phyloP scores from a whole-genome alignment of 768 basidiomycete species.

The Crucibulum laeve region DNA sequence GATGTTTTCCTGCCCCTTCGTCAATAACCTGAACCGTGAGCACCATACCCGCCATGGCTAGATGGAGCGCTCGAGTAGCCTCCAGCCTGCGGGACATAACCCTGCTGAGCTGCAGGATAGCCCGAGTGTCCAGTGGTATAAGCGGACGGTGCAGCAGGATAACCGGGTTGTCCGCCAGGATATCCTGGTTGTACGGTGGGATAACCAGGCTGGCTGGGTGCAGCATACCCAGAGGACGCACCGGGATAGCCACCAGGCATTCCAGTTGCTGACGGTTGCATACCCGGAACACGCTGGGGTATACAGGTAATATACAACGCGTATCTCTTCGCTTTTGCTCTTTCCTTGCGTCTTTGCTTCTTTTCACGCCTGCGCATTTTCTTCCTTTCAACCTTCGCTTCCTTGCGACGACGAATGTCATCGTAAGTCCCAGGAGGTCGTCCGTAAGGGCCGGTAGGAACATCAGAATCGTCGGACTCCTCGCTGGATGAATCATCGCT shows the following conservation, averaged over 20 bases:
- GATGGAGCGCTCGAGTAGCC: too few relatives aligned
- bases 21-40: too few relatives aligned
- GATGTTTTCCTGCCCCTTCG: too few relatives aligned
- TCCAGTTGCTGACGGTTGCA: slow-evolving; percentile 10
- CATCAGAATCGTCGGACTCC: slow-evolving; percentile 37
- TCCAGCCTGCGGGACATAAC: too few relatives aligned
- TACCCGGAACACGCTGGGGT: slow-evolving; percentile 20
- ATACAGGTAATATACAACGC: slow-evolving; percentile 57
- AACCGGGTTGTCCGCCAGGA: too few relatives aligned
- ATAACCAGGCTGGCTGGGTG: slow-evolving; percentile 8
- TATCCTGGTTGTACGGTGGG: too few relatives aligned
- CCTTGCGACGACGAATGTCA: slow-evolving; percentile 46
- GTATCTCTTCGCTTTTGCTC: slow-evolving; percentile 59
- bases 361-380: slow-evolving; percentile 61
- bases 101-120: too few relatives aligned
- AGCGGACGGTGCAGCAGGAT: too few relatives aligned
- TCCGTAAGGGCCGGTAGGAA: slow-evolving; percentile 30
- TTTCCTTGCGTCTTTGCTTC: slow-evolving; percentile 55
- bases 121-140: too few relatives aligned
- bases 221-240: slow-evolving; percentile 17
- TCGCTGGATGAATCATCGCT: slow-evolving; percentile 34
- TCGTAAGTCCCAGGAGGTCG: slow-evolving; percentile 36
- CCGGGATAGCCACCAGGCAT: slow-evolving; percentile 12
- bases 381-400: slow-evolving; percentile 57
- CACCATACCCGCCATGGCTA: too few relatives aligned